Evolutionary conservation across 768 basidiomycete species (phyloP).

Genomic region (Boletus sp.): DNA sequence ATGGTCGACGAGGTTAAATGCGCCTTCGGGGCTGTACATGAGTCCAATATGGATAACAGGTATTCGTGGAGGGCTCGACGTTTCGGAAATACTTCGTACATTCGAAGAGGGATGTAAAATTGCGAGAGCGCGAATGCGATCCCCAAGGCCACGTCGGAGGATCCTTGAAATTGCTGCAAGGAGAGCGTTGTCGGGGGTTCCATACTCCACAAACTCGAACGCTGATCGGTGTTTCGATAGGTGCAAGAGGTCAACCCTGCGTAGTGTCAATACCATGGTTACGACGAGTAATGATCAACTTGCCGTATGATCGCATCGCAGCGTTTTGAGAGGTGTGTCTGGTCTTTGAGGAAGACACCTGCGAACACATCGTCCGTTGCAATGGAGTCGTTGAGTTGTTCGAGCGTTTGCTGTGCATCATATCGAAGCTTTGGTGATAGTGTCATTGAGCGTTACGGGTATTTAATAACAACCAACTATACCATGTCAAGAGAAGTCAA

Average conservation of each 20-base stretch:
- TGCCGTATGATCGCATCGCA: conserved; percentile 76
- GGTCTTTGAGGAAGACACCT: conserved; percentile 70
- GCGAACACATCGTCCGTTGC: conserved; percentile 62
- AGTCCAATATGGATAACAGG: conserved; percentile 68
- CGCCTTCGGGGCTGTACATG: conserved; percentile 66
- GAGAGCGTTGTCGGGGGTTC: conserved; percentile 56
- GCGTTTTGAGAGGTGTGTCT: conserved; percentile 57
- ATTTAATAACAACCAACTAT: conserved; percentile 18
- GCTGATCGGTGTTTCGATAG: conserved; percentile 43
- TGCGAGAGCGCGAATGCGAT: conserved; percentile 64
- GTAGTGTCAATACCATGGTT: not conserved
- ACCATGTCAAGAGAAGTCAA: conserved; percentile 78
- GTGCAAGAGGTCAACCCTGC: conserved; percentile 48
- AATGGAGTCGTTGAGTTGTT: conserved; percentile 50
- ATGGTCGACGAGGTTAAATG: conserved; percentile 87
- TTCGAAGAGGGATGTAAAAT: conserved; percentile 54
- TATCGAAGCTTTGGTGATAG: conserved; percentile 55
- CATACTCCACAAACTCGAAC: conserved; percentile 47
- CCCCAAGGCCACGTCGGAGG: conserved; percentile 67
- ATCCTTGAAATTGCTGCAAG: conserved; percentile 49
- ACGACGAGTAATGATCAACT: conserved; percentile 16
- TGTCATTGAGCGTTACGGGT: not conserved
- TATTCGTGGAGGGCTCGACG: conserved; percentile 49
- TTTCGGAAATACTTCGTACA: conserved; percentile 49
- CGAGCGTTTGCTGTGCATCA: conserved; percentile 75